Evolutionary conservation across 495 filamentous ascomycete genomes (phyloP), one percentile per base, ranked within the genome.

Genomic region (Clavariopsis aquatica): DNA sequence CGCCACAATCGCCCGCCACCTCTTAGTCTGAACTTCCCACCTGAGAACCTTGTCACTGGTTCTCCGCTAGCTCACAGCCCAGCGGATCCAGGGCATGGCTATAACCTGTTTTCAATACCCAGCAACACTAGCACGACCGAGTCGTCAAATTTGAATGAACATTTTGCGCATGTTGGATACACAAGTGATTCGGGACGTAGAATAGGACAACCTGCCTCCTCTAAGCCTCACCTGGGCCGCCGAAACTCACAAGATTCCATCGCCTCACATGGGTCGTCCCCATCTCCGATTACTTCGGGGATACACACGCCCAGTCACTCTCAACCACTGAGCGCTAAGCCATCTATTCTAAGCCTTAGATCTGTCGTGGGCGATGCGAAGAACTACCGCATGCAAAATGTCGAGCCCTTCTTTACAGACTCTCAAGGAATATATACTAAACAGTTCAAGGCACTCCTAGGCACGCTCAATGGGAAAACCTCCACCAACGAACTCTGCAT

Each of bases 401-500:
- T 87, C 19, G 82, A 87, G 62, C 85, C 85, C 26, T 85, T 83
- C 76, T 89, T 89, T 75, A 87, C 82, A n/a, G 86, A 89, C 70
- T 78, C 81, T 5, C 82, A 78, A 24, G 84, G 84, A 15, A 68
- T 80, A 26, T 88, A 84, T 73, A 82, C 83, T 23, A 72, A 78
- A 24, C 75, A 75, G 41, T 89, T 87, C 60, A 79, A 84, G 51
- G 81, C 82, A 72, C 78, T 82, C 65, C 78, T 85, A 3, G 78
- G 82, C 0, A 63, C 72, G 19, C 75, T 88, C 13, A 81, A 80
- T 24, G 79, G 77, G 45, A 80, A 80, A 52, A 84, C 78, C 52
- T 86, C 84, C 0, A 76, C 82, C 57, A 75, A 66, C 19, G 74
- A 82, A 19, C 73, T 88, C 13, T 87, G 86, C 71, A 86, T 88